These are phyloP conservation scores for Beauveria sp. DNA, from an alignment of 2,329 filamentous ascomycete genomes.

Conservation along the genomic window DNA sequence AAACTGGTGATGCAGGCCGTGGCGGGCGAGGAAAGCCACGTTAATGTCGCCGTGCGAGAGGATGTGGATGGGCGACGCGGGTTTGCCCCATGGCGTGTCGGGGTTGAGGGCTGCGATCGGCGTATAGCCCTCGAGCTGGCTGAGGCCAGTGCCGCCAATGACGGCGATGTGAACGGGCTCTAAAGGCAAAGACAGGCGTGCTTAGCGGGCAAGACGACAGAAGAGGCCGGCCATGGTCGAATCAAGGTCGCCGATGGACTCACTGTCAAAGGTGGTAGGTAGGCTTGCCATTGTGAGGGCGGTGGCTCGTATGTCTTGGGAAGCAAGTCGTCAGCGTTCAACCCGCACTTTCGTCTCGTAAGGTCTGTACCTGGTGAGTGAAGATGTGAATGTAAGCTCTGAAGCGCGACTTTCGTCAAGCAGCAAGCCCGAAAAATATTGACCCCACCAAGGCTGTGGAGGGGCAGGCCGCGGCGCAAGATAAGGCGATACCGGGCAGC, in stretches of 20 bases:
- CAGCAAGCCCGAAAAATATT: constrained; percentile 1
- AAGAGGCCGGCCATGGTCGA: not conserved
- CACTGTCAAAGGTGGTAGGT: constrained; percentile 52
- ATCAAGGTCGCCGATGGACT: constrained; percentile 19
- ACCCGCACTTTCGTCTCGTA: not conserved
- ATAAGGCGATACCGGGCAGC: not conserved
- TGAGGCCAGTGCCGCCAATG: constrained; percentile 88
- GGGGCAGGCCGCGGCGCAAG: not conserved
- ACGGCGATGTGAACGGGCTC: constrained; percentile 76
- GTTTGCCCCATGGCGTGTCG: constrained; percentile 80
- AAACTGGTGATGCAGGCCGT: constrained; percentile 80
- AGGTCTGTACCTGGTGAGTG: not conserved
- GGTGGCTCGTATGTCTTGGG: not conserved
- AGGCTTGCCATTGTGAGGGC: constrained; percentile 40
- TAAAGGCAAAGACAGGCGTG: constrained; percentile 21
- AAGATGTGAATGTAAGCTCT: not conserved
- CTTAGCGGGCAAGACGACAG: not conserved
- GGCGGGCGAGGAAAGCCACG: constrained; percentile 89
- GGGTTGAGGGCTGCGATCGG: constrained; percentile 73
- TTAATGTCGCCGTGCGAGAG: constrained; percentile 76
- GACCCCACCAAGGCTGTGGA: constrained; percentile 11
- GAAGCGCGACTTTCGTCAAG: constrained; percentile 6
- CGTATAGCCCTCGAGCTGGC: constrained; percentile 77
- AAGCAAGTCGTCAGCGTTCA: not conserved
- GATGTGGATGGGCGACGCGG: constrained; percentile 71